These are phyloP conservation scores for Citrus mangshanensis DNA, from an alignment of 345 rosid genomes.

Conservation along the genomic window DNA sequence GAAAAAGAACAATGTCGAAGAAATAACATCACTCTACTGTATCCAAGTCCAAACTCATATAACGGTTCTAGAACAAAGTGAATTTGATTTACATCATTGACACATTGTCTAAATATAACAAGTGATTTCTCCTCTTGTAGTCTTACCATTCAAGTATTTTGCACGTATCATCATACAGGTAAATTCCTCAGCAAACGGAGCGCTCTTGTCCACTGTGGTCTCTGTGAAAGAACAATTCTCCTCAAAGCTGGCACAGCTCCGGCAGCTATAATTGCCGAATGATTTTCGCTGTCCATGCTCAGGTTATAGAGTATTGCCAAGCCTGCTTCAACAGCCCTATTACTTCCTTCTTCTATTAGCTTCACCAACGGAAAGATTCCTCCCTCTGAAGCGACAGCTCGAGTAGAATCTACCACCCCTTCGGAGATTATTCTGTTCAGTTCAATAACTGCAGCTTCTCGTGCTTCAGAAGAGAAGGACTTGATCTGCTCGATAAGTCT, in stretches of 20 bases:
- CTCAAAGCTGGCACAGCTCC: slow-evolving; percentile 74
- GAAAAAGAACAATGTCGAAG: no score
- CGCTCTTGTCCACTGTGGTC: slow-evolving; percentile 75
- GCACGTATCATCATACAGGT: slow-evolving; percentile 34
- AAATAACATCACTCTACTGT: no score
- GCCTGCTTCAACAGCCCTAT: slow-evolving; percentile 60
- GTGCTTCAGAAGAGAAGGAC: slow-evolving; percentile 45
- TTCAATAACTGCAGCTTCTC: slow-evolving; percentile 76
- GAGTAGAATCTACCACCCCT: slow-evolving; percentile 60
- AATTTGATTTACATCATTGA: background rate
- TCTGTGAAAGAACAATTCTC: slow-evolving; percentile 61
- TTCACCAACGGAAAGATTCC: slow-evolving; percentile 70
- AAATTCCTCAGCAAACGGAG: slow-evolving; percentile 64
- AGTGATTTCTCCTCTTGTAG: background rate
- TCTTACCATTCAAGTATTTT: background rate
- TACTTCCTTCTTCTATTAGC: slow-evolving; percentile 61
- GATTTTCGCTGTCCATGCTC: slow-evolving; percentile 88
- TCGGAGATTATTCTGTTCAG: slow-evolving; percentile 67
- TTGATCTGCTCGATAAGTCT: slow-evolving; percentile 62
- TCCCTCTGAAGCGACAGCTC: slow-evolving; percentile 53
- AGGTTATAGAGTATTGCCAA: slow-evolving; percentile 62
- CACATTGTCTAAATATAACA: background rate
- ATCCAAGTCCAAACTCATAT: no score
- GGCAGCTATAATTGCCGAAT: slow-evolving; percentile 58
- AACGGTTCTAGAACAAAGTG: background rate